These are phyloP conservation scores for Phascolomyces articulosus DNA, from an alignment of 371 early-diverging fungal genomes.

Conservation along the genomic window DNA sequence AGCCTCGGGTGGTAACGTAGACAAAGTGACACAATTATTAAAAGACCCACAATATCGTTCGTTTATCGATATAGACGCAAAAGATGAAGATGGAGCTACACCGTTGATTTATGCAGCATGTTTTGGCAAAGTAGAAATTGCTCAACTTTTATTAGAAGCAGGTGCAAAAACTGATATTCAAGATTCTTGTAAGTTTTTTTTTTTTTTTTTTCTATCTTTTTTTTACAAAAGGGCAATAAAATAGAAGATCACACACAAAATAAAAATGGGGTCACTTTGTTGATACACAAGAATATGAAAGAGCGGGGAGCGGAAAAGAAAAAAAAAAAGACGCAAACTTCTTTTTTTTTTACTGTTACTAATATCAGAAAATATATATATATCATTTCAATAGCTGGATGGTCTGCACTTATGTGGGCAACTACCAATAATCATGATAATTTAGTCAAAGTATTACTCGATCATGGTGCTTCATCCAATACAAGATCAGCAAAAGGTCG, in stretches of 20 bases:
- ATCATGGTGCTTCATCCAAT: constrained; percentile 76
- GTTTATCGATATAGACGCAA: constrained; percentile 77
- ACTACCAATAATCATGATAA: constrained; percentile 80
- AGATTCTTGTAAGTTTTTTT: constrained; percentile 69
- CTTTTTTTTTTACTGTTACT: no score
- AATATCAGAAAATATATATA: not conserved
- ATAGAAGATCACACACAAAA: no score
- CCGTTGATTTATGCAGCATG: constrained; percentile 88
- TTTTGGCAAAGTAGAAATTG: constrained; percentile 81
- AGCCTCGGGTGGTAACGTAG: constrained; percentile 89
- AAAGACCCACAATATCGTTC: constrained; percentile 47
- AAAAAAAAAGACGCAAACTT: no score
- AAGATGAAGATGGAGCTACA: constrained; percentile 85
- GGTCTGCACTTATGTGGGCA: constrained; percentile 95
- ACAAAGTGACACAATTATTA: constrained; percentile 79
- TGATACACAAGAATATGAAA: no score
- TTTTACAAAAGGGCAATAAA: no score
- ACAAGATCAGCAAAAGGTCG: constrained; percentile 75
- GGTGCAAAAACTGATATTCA: constrained; percentile 78
- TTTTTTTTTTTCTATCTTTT: not conserved
- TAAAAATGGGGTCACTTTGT: no score
- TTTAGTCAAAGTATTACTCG: constrained; percentile 74
- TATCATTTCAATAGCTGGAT: constrained; percentile 68
- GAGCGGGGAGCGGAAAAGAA: no score
- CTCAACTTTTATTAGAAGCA: constrained; percentile 64